Base-by-base conservation (phyloP, 495 filamentous ascomycete species). In the Talaromyces nanjingensis region DNA sequence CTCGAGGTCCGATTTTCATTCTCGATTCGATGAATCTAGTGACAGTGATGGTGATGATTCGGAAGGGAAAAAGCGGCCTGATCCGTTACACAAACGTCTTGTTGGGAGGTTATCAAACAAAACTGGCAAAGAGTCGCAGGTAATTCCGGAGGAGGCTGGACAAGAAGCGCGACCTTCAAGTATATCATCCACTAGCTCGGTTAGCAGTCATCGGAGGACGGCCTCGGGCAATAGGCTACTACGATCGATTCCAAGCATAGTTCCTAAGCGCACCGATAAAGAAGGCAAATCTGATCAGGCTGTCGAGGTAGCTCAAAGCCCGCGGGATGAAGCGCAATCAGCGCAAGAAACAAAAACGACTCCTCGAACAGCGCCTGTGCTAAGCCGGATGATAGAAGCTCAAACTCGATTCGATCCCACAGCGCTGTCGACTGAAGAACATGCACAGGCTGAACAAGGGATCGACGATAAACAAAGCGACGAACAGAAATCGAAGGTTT, bases 311-410 rank as follows among this genome's bases (percentile, higher is more conserved):
- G 16, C 31, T n/a, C 25, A 52, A 14, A 20, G 27, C 18, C 42
- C 22, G n/a, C 39, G 24, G 16, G 31, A 64, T 37, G 45, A 29
- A 14, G 6, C 25, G 20, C 59, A 49, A 18, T 5, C 22, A 27
- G 14, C 25, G 12, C 22, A 25, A 54, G 16, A 45, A 56, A 64
- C 77, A 59, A 77, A 74, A 62, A 68, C 69, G 45, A 83, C 80
- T 24, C 80, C 81, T 25, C 71, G 81, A 6, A 76, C 81, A 64
- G 87, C 87, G n/a, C 90, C 91, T 0, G 80, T 92, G 39, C 86
- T 96, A 79, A 91, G 89, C 71, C 82, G 87, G 47, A 93, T 93
- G 86, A 76, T 96, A 7, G 88, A 93, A 72, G 91, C 91, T n/a
- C 83, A 87, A 66, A 88, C 86, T 37, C 80, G 88, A 47, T 81